Base-by-base conservation (phyloP, 495 filamentous ascomycete genomes). In the Corynascus novoguineensis region DNA sequence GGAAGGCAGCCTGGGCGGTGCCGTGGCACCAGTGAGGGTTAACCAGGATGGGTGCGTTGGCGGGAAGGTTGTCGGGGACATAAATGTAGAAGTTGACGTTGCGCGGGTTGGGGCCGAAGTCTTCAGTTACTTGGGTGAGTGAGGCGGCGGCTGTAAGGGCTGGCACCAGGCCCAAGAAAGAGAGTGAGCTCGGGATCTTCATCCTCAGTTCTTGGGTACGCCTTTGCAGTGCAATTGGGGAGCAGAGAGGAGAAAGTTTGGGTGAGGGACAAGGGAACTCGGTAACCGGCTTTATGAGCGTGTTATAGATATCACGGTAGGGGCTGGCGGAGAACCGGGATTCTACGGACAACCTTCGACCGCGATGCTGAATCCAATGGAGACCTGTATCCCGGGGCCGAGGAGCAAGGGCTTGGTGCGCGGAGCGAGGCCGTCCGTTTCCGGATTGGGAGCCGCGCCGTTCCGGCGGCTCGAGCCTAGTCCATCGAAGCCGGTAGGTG, bases 51-150 rank as follows among this genome's bases (percentile, higher is more conserved):
- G 78, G 73, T 0, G 82, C 80, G 7, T 68, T 78, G 2, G 69
- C n/a, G 8, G 78, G 71, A 0, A 84, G 71, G 19, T 67, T 72
- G 47, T 74, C 70, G 4, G 81, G 80, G 22, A 82, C 73, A 65
- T 78, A 83, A 62, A 82, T 78, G 68, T 78, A 80, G 65, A 82
- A 80, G 19, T 64, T 67, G 17, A 77, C 75, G 49, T 78, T 75
- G 38, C 71, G 73, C 11, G 80, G 81, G 59, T 82, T 82, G 44
- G 66, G 57, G 0, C 77, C 76, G 57, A 78, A 71, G 49, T 66
- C 35, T 5, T 67, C 62, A 8, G 67, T 71, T 31, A 77, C 59
- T 53, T 71, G 58, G 12, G 64, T 60, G 22, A 78, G 68, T 21
- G 57, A 49, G 28, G 64, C 66, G 5, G 64, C 64, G 11, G 41